Evolutionary conservation across 805 yeast species (phyloP).

Genomic region (Vanderwaltozyma yarrowii): DNA sequence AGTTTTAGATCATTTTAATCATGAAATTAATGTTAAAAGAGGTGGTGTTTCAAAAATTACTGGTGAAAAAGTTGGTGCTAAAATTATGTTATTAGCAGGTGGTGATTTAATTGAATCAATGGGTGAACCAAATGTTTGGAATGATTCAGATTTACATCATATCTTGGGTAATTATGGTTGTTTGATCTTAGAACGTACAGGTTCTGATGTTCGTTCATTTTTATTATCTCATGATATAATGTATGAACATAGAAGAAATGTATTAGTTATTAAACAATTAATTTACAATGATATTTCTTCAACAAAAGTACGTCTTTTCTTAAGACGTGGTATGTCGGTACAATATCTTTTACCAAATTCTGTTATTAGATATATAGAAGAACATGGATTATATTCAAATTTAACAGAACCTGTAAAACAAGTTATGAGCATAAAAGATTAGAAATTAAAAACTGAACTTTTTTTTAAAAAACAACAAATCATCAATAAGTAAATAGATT

Average conservation of each 20-base stretch:
- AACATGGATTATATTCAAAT: constrained; percentile 72
- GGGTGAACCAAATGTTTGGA: constrained; percentile 99
- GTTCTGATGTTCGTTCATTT: constrained; percentile 89
- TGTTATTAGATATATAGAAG: constrained; percentile 90
- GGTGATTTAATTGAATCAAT: constrained; percentile 95
- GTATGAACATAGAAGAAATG: constrained; percentile 93
- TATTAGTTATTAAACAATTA: constrained; percentile 87
- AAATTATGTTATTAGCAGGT: constrained; percentile 93
- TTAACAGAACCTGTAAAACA: constrained; percentile 93
- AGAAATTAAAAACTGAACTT: neutral
- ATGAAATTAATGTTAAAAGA: constrained; percentile 82
- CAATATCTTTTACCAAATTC: constrained; percentile 90
- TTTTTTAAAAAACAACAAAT: neutral
- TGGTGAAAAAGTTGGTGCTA: constrained; percentile 68
- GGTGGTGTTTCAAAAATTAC: constrained; percentile 64
- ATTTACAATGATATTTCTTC: constrained; percentile 94
- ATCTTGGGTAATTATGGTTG: constrained; percentile 95
- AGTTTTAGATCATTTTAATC: constrained; percentile 92
- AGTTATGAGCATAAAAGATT: constrained; percentile 44
- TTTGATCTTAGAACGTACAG: constrained; percentile 92
- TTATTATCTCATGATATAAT: constrained; percentile 88
- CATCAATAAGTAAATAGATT: too few relatives aligned
- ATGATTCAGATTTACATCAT: constrained; percentile 88
- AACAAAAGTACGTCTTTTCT: constrained; percentile 85
- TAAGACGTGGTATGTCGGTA: constrained; percentile 93